A percentile compares a stretch with the other conserved stretches of the same genome.
These are phyloP conservation scores for Syzygium jambos DNA, from an alignment of 345 rosid species.

Conservation along the genomic window DNA sequence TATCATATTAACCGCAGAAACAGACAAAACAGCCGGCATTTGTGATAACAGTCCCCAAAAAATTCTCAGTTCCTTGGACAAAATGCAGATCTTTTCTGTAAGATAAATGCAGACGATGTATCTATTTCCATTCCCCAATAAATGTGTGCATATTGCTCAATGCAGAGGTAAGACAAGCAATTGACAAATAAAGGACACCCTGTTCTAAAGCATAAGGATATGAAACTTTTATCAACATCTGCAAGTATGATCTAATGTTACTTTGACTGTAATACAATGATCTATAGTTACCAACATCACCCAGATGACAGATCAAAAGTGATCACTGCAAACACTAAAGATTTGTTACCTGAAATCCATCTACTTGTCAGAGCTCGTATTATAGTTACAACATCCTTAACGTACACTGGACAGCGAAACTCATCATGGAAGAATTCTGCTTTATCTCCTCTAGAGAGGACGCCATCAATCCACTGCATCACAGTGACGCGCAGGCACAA, in stretches of 20 bases:
- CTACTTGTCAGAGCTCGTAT: constrained; percentile 29
- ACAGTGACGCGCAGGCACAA: neutral
- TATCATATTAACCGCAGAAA: neutral
- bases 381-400: constrained; percentile 59
- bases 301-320: neutral
- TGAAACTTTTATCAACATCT: neutral
- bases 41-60: neutral
- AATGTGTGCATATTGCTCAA: neutral
- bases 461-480: constrained; percentile 74
- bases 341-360: constrained; percentile 54
- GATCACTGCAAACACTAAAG: neutral
- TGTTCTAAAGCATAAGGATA: neutral
- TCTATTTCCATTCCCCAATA: neutral
- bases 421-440: constrained; percentile 77
- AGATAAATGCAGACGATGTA: neutral
- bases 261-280: neutral
- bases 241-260: neutral
- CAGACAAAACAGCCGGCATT: neutral
- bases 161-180: neutral
- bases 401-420: constrained; percentile 83
- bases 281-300: neutral
- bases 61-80: neutral
- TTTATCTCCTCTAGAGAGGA: constrained; percentile 57
- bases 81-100: neutral
- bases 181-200: neutral